Evolutionary conservation across 192 early-diverging fungal genomes (phyloP).

Genomic region (Gryganskiella cystojenkinii): DNA sequence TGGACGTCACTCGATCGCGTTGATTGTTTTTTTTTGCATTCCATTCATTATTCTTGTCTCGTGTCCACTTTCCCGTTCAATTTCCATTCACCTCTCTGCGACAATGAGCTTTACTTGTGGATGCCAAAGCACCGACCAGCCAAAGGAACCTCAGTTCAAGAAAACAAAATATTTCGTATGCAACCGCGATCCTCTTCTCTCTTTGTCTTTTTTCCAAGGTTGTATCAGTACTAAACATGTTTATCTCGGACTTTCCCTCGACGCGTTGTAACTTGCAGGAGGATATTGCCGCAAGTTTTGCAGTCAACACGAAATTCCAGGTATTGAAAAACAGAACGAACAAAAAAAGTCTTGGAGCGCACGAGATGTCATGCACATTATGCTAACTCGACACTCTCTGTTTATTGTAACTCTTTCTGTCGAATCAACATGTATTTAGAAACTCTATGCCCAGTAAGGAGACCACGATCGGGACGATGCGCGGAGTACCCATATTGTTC

Average conservation of each 20-base stretch:
- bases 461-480: neutral
- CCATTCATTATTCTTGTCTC: too few species aligned
- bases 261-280: constrained; percentile 15
- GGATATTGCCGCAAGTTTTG: constrained; percentile 47
- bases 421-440: constrained; percentile 1
- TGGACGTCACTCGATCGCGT: too few species aligned
- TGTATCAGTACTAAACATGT: too few species aligned
- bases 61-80: too few species aligned
- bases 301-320: constrained; percentile 48
- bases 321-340: too few species aligned
- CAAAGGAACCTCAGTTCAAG: constrained; percentile 49
- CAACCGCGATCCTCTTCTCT: neutral
- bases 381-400: neutral
- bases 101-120: constrained; percentile 49
- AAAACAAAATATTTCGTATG: constrained; percentile 53
- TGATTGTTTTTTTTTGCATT: too few species aligned
- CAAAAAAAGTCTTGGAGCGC: too few species aligned
- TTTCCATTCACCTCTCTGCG: neutral
- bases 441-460: constrained; percentile 45
- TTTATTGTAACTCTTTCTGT: neutral
- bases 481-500: neutral
- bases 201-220: neutral
- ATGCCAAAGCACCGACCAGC: constrained; percentile 39
- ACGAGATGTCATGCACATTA: neutral
- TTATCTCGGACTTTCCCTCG: too few species aligned